Percentiles rank a stretch among this genome's conserved stretches.
Conservation (phyloP, 176 grass and related monocot species). For the Dendrocalamus sinicus region DNA sequence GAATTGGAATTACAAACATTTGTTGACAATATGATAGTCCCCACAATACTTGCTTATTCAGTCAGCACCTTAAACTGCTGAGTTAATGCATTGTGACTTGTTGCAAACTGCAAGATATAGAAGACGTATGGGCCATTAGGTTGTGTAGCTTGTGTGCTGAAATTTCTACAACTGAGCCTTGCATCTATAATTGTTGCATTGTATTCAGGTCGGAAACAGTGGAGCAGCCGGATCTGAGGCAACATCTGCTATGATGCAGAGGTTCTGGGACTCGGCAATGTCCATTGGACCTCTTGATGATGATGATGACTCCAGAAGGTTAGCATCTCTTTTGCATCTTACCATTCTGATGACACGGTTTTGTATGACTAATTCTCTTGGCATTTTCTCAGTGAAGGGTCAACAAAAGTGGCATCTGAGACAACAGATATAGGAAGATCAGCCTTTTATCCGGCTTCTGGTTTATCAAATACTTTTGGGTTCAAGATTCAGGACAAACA, state of each 20-base stretch:
- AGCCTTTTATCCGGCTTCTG: conserved; percentile 69
- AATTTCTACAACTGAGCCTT: not conserved
- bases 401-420: conserved; percentile 82
- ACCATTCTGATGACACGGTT: conserved; percentile 18
- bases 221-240: conserved; percentile 57
- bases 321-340: conserved; percentile 34
- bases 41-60: conserved; percentile 4
- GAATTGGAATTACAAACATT: not conserved
- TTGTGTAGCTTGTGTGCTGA: not conserved
- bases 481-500: conserved; percentile 98
- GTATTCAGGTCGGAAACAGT: conserved; percentile 68
- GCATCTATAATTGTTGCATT: conserved; percentile 6
- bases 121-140: not conserved
- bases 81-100: not conserved
- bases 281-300: conserved; percentile 87
- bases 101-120: conserved; percentile 8
- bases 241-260: conserved; percentile 85
- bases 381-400: conserved; percentile 74
- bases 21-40: conserved; percentile 11
- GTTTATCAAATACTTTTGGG: conserved; percentile 78
- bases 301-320: conserved; percentile 86
- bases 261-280: conserved; percentile 98
- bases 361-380: conserved; percentile 22
- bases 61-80: not conserved
- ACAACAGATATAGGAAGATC: conserved; percentile 62